Evolutionary conservation across 495 filamentous ascomycete genomes (phyloP).

Genomic region (Lasiosphaeria hispida): DNA sequence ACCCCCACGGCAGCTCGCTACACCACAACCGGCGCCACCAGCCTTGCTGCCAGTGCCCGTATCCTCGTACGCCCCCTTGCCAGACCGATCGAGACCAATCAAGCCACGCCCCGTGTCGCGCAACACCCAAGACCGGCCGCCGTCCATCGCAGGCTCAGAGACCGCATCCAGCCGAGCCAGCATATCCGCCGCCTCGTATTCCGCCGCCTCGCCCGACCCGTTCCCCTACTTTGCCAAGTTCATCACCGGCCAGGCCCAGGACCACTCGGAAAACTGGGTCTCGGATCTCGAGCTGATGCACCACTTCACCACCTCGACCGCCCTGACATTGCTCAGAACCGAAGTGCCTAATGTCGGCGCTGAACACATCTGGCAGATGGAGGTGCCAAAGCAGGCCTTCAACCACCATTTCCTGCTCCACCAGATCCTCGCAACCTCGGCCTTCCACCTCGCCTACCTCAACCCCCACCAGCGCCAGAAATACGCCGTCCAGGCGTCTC

Average conservation of each 20-base stretch:
- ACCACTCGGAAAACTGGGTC: constrained; percentile 19
- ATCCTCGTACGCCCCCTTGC: not conserved
- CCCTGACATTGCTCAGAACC: constrained; percentile 14
- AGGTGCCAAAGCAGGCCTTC: constrained; percentile 24
- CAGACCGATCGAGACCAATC: too few species aligned
- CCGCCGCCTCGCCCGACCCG: constrained; percentile 12
- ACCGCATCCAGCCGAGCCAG: not conserved
- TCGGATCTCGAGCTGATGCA: constrained; percentile 31
- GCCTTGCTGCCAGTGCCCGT: not conserved
- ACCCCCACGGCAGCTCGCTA: not conserved
- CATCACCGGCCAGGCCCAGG: constrained; percentile 9
- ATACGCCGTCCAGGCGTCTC: constrained; percentile 18
- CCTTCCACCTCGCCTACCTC: constrained; percentile 29
- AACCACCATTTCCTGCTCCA: constrained; percentile 28
- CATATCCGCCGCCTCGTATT: not conserved
- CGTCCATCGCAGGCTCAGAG: too few species aligned
- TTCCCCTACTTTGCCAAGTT: constrained; percentile 28
- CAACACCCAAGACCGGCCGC: too few species aligned
- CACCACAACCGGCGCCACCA: not conserved
- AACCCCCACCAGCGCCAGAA: constrained; percentile 11
- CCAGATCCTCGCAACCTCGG: constrained; percentile 27
- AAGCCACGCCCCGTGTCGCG: too few species aligned
- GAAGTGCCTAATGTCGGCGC: not conserved
- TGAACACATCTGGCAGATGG: constrained; percentile 21
- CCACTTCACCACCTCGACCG: constrained; percentile 25